A percentile compares a stretch with the other conserved stretches of the same genome.
These are phyloP conservation scores for Salix viminalis DNA, from an alignment of 345 rosid genomes.

Conservation along the genomic window DNA sequence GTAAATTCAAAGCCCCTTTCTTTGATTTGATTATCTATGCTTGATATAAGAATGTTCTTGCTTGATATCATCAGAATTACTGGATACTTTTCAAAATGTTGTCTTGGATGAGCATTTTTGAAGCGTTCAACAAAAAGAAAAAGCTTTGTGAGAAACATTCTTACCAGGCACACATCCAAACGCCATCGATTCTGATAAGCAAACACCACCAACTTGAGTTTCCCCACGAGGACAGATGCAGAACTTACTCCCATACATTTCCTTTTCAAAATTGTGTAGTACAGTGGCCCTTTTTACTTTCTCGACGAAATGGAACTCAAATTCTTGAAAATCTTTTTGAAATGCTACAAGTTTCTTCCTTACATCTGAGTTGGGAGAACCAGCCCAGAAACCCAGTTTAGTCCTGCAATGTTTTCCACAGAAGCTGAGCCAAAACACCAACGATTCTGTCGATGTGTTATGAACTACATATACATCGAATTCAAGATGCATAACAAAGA, in stretches of 20 bases:
- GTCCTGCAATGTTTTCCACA: slow-evolving; percentile 49
- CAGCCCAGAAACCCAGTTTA: slow-evolving; percentile 93
- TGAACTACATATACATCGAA: background rate
- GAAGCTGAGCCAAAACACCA: too few species aligned
- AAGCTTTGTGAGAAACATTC: background rate
- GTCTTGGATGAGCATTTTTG: too few species aligned
- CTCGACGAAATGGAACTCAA: slow-evolving; percentile 66
- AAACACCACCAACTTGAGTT: slow-evolving; percentile 93
- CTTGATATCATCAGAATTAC: background rate
- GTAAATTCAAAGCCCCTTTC: background rate
- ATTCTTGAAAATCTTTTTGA: slow-evolving; percentile 51
- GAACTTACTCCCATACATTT: slow-evolving; percentile 79
- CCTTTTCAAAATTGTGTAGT: slow-evolving; percentile 78
- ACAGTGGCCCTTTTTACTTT: slow-evolving; percentile 84
- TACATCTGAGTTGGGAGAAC: slow-evolving; percentile 83
- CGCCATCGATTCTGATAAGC: slow-evolving; percentile 92
- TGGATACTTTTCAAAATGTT: background rate
- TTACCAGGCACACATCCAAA: slow-evolving; percentile 97
- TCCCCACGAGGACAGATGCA: slow-evolving; percentile 97
- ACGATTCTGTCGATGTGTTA: too few species aligned
- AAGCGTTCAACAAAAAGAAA: background rate
- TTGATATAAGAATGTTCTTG: background rate
- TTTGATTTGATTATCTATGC: background rate
- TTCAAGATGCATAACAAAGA: background rate
- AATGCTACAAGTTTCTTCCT: slow-evolving; percentile 56